Percentiles rank a stretch among this genome's conserved stretches.
phyloP scores from a whole-genome alignment of 768 basidiomycete species.

The Macrolepiota albuminosa region DNA sequence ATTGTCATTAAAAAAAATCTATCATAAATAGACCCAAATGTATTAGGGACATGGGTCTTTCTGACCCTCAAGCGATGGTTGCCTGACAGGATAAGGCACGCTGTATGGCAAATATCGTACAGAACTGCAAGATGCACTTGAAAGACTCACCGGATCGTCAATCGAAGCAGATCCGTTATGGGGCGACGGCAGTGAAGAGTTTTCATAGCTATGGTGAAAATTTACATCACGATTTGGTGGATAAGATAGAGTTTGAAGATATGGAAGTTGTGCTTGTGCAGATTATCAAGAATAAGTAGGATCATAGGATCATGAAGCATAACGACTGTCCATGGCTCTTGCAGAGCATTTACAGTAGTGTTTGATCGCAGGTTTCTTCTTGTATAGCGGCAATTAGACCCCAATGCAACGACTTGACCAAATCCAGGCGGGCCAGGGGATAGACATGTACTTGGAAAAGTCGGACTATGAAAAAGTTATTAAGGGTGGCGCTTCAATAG shows the following conservation, averaged over 20 bases:
- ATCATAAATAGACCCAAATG: no score
- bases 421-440: slow-evolving; percentile 84
- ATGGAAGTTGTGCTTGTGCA: slow-evolving; percentile 4
- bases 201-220: slow-evolving; percentile 13
- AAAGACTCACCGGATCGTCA: slow-evolving; percentile 9
- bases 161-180: slow-evolving; percentile 5
- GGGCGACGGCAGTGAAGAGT: slow-evolving; percentile 6
- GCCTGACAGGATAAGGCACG: slow-evolving; percentile 21
- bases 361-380: slow-evolving; percentile 46
- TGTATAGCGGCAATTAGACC: slow-evolving; percentile 54
- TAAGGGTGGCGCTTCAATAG: background rate
- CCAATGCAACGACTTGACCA: slow-evolving; percentile 71
- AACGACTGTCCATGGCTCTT: slow-evolving; percentile 42
- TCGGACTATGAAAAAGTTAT: slow-evolving; percentile 40
- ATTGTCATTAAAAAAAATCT: no score
- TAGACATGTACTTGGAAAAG: slow-evolving; percentile 78
- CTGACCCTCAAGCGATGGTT: slow-evolving; percentile 14
- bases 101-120: slow-evolving; percentile 23
- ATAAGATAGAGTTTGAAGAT: slow-evolving; percentile 12
- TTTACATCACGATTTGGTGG: slow-evolving; percentile 10
- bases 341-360: slow-evolving; percentile 15
- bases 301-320: slow-evolving; percentile 30
- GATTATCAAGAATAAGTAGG: slow-evolving; percentile 6
- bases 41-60: slow-evolving; percentile 7
- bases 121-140: slow-evolving; percentile 7